Base-by-base conservation (phyloP, 345 rosid species). In the Cardamine resedifolia region DNA sequence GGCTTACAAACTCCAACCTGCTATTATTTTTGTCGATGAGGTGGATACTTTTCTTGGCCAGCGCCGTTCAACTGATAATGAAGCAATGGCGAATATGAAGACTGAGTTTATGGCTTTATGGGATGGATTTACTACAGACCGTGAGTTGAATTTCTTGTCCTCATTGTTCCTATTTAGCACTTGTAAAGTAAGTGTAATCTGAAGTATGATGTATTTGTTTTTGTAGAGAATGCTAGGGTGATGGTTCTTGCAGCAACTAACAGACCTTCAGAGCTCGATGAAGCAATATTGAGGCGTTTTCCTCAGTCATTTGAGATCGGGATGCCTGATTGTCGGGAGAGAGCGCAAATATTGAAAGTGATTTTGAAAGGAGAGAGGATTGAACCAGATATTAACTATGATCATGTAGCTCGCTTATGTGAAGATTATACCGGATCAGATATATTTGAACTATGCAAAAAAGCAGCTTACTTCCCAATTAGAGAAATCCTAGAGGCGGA, bases 71-170 rank as follows among this genome's bases (percentile, higher is more conserved):
- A 78, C 96, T 33, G 98, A 95, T 84, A 90, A 88, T 49, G 98
- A 88, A 78, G 94, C 99, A 56, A 60, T 87, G 79, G 80, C 96
- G 3, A 95, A 92, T 58, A 95, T 95, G 98, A 95, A 95, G 82
- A 91, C 98, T 1, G 98, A 95, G 84, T 92, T 91, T 80, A 91
- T 95, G 99, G 98, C 99, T 61, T 81, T 91, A 77, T 95, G 99
- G 99, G 98, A 95, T 86, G 98, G 99, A 6, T 91, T 95, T 79
- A 83, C 98, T 4, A 91, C 98, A 11, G 97, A 95, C 48, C 96
- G 98, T 95, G 81, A 88, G 99, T 88, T 39, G 33, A 66, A 39
- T 36, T 28, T 23, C 14, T 39, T 39, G 49, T 10, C 20, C 4
- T 60, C 18, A 0, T 58, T 20, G 10, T 19, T 19, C n/a, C 0